A percentile compares a stretch with the other conserved stretches of the same genome.
phyloP scores from a whole-genome alignment of 2,329 filamentous ascomycete genomes.

The Cladophialophora carrionii region DNA sequence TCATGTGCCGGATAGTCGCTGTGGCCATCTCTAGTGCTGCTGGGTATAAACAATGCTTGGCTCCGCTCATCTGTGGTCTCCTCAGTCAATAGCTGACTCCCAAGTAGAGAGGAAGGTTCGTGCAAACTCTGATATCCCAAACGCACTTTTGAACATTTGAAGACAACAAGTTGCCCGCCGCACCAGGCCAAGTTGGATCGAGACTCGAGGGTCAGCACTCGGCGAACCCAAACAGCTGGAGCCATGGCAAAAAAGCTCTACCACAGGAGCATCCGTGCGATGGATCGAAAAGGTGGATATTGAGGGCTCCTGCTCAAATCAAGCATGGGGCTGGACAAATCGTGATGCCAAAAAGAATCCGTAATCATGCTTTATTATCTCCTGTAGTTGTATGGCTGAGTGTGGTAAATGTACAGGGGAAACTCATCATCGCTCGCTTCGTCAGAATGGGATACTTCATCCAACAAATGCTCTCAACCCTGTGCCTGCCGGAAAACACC shows the following conservation, averaged over 20 bases:
- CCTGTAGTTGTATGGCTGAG: neutral
- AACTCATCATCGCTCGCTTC: neutral
- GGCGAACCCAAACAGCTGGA: slow-evolving; percentile 13
- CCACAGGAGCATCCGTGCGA: slow-evolving; percentile 11
- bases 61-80: neutral
- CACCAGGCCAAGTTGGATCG: neutral
- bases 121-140: neutral
- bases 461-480: neutral
- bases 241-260: slow-evolving; percentile 13
- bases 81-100: neutral
- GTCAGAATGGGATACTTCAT: neutral
- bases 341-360: neutral
- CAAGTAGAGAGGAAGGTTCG: neutral
- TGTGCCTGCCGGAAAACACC: neutral
- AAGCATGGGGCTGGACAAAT: neutral
- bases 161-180: neutral
- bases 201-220: neutral
- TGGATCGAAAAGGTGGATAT: too few species aligned
- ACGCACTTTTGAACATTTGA: neutral
- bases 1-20: too few species aligned
- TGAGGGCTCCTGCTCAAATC: too few species aligned
- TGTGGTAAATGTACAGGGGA: neutral
- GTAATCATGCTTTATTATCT: slow-evolving; percentile 1
- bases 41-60: neutral
- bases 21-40: neutral